These are phyloP conservation scores for Oenanthe sinensis DNA, from an alignment of 129 eudicot species.

Conservation along the genomic window DNA sequence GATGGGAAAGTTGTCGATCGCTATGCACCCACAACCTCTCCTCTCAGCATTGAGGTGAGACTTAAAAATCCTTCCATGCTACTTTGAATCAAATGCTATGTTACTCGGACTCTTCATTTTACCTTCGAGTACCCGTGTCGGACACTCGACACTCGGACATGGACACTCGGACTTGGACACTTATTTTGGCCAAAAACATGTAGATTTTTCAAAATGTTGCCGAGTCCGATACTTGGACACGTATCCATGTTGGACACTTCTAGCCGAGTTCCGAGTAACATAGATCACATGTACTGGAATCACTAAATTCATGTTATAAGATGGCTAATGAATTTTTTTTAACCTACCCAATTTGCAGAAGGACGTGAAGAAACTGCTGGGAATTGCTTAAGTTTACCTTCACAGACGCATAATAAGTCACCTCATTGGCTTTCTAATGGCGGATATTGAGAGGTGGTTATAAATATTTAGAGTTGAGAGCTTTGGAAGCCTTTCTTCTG, in stretches of 20 bases:
- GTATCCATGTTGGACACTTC: no score
- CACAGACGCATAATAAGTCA: not conserved
- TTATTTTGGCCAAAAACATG: no score
- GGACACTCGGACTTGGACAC: no score
- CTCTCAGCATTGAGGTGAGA: constrained; percentile 89
- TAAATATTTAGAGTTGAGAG: not conserved
- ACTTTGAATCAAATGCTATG: no score
- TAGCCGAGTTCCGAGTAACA: no score
- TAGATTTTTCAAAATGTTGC: no score
- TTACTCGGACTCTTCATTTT: no score
- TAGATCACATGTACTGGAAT: not conserved
- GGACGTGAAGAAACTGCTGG: constrained; percentile 66
- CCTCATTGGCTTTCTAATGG: not conserved
- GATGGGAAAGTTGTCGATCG: constrained; percentile 89
- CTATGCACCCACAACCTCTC: constrained; percentile 96
- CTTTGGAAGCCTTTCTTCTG: not conserved
- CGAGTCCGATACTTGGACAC: no score
- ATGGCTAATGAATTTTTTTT: constrained; percentile 6
- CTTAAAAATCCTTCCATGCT: not conserved
- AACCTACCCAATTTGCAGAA: constrained; percentile 39
- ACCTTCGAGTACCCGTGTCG: no score
- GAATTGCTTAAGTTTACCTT: constrained; percentile 27
- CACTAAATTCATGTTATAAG: not conserved
- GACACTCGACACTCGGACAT: no score
- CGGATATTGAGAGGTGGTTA: not conserved